These are phyloP conservation scores for Candolleomyces aberdarensis DNA, from an alignment of 768 basidiomycete genomes.

Conservation along the genomic window DNA sequence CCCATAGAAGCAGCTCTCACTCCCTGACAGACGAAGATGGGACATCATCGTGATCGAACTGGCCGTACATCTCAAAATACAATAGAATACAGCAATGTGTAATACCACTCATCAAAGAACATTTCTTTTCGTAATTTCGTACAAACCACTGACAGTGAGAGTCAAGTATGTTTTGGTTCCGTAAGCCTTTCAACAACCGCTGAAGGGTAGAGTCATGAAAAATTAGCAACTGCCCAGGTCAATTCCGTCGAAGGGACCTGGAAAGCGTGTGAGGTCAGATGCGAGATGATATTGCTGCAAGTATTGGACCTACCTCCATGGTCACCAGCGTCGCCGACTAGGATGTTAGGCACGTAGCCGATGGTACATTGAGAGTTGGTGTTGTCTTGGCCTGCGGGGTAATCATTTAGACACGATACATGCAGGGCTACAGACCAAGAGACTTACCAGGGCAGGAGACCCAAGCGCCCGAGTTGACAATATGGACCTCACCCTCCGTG, in stretches of 20 bases:
- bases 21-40: no score
- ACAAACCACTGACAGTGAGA: no score
- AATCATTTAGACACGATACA: neutral
- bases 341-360: conserved; percentile 49
- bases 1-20: no score
- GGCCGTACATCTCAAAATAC: no score
- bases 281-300: no score
- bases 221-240: neutral
- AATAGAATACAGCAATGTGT: no score
- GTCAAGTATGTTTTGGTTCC: no score
- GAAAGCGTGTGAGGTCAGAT: neutral
- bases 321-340: conserved; percentile 45
- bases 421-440: neutral
- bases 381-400: conserved; percentile 45
- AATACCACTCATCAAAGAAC: no score
- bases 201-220: no score
- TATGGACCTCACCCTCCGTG: conserved; percentile 52
- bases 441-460: conserved; percentile 31
- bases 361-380: conserved; percentile 53
- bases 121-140: no score
- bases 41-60: no score
- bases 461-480: conserved; percentile 35
- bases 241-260: conserved; percentile 8
- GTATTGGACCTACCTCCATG: conserved; percentile 35
- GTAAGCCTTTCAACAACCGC: no score